A percentile compares a stretch with the other conserved stretches of the same genome.
These are phyloP conservation scores for Lonicera japonica DNA, from an alignment of 129 eudicot species.

Conservation along the genomic window DNA sequence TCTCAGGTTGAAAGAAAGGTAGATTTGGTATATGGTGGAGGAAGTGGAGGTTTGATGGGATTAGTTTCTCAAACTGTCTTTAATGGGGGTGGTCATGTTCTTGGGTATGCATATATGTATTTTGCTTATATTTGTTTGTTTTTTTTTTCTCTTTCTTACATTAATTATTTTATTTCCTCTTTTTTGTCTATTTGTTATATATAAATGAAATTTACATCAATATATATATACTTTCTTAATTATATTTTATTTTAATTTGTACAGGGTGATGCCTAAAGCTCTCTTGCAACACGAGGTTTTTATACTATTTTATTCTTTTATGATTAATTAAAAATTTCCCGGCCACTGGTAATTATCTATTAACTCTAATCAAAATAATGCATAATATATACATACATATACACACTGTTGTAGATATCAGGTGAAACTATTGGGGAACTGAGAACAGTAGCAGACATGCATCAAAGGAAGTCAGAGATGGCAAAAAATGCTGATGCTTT, in stretches of 20 bases:
- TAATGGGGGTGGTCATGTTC: constrained; percentile 67
- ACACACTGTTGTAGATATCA: constrained; percentile 42
- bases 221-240: too few species aligned
- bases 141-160: neutral
- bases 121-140: neutral
- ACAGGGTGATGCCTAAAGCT: constrained; percentile 64
- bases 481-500: constrained; percentile 65
- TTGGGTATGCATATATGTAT: constrained; percentile 39
- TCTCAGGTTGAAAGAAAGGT: constrained; percentile 53
- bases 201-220: neutral
- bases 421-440: constrained; percentile 58
- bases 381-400: too few species aligned
- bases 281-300: constrained; percentile 62
- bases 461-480: constrained; percentile 73
- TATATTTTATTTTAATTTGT: constrained; percentile 3
- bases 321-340: neutral
- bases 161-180: neutral
- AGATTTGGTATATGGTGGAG: constrained; percentile 80
- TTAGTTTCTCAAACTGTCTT: constrained; percentile 53
- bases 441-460: constrained; percentile 58
- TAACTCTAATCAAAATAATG: too few species aligned
- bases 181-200: neutral
- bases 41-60: constrained; percentile 74
- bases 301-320: constrained; percentile 15
- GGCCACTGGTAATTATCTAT: neutral